Base-by-base conservation (phyloP, 345 rosid genomes). In the Limnanthes douglasii region DNA sequence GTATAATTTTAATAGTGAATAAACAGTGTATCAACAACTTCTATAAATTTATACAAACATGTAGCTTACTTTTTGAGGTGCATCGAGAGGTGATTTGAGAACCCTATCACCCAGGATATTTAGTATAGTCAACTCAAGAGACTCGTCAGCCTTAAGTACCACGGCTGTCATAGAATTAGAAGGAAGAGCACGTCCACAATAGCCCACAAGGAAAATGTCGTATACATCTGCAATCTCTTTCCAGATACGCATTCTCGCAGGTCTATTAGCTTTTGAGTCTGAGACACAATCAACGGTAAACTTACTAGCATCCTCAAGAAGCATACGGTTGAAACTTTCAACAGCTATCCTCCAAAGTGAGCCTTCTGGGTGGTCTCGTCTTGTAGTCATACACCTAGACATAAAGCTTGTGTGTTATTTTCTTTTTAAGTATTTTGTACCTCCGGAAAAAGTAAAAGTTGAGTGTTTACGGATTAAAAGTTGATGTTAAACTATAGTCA, bases 341-440 rank as follows among this genome's bases (percentile, higher is more conserved):
- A 80, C 79, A 31, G 98, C 95, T 10, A 62, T 35, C 59, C 86
- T 77, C 95, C 98, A 88, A 29, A 90, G 84, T 31, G 83, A 77
- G 55, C 86, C 80, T 60, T 90, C 92, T 40, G 95, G 95, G 56
- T 63, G 59, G 60, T 90, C 98, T 65, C 98, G 72, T 66, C 98
- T 74, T 34, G 78, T 69, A 51, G 78, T 80, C 98, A 84, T 90
- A 60, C 84, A 84, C 76, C 95, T 83, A 42, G 16, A 2, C 41
- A 33, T n/a, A n/a, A n/a, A n/a, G n/a, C n/a, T n/a, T n/a, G n/a
- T n/a, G n/a, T n/a, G n/a, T n/a, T n/a, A n/a, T n/a, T n/a, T n/a
- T n/a, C n/a, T n/a, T n/a, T n/a, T n/a, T n/a, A n/a, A n/a, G n/a
- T n/a, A n/a, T n/a, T n/a, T n/a, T n/a, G n/a, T n/a, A n/a, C n/a